Base-by-base conservation (phyloP, 148 eudicot species). In the Rhododendron mucronatum region DNA sequence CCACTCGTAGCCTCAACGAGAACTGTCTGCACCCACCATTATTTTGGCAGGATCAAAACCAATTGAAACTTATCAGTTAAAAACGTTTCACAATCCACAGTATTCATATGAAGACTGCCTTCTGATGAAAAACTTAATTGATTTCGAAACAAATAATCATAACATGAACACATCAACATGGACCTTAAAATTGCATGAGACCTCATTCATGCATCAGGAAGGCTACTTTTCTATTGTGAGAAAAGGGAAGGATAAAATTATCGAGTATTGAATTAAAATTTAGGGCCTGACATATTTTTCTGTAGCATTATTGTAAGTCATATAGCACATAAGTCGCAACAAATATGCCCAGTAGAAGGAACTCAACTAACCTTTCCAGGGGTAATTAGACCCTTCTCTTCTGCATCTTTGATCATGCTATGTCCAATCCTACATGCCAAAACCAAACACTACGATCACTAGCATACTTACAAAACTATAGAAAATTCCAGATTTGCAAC, bases 351-450 rank as follows among this genome's bases (percentile, higher is more conserved):
- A 21, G 47, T 63, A 61, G 4, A 16, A 74, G 61, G 67, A 85
- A 80, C 4, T 63, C 50, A 69, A 55, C 47, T 37, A 51, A 94
- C 98, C 97, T 94, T 93, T 65, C 91, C 94, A 50, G 98, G 97
- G 61, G 92, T 91, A 84, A 96, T 96, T 65, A 94, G 87, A 67
- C 97, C 95, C 79, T 90, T 92, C 53, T 92, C 94, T 84, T 96
- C 98, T n/a, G 98, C 97, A 87, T 94, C 98, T 87, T 90, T 87
- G 73, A 96, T 93, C 97, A 96, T 92, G 81, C 92, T 92, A 80
- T 86, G 83, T 69, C 90, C 97, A 84, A 94, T 93, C 93, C 98
- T 96, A 84, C 78, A 85, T 37, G 63, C 71, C 61, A 57, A 86
- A 65, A 45, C 21, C 20, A 39, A 39, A 21, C 26, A n/a, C 33